Base-by-base conservation (phyloP, 495 filamentous ascomycete species). In the Aspergillus avenaceus region DNA sequence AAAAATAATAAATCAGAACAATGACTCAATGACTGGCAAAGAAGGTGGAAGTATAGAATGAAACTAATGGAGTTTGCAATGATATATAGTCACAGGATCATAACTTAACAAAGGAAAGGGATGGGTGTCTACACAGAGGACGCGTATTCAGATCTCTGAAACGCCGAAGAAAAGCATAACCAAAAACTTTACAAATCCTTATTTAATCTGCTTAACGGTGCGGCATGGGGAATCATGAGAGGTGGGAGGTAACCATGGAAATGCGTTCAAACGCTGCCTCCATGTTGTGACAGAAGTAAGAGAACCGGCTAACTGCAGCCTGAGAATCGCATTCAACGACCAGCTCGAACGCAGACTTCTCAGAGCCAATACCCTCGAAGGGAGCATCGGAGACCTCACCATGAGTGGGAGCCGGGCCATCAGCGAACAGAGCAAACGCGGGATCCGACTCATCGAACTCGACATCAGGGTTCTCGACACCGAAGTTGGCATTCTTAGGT, bases 301-400 rank as follows among this genome's bases (percentile, higher is more conserved):
- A 65, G 49, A 81, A 73, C 9, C 64, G 67, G 44, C 54, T 63
- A 54, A 70, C 63, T 8, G 63, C 56, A 22, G 64, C 55, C 54
- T 19, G 45, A 54, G 21, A 64, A 36, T 41, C 65, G 12, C 57
- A 53, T n/a, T 84, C 80, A n/a, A 81, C 74, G 13, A 84, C 73
- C 12, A 90, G 72, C 55, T 86, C 80, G 48, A 77, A 79, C 41
- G 77, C 67, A 2, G 71, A 59, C 66, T 91, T 90, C 40, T 82
- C 82, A 6, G 71, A 52, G 47, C 72, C 64, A 40, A 85, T 70
- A 50, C 73, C 75, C 25, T 75, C 76, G 40, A 86, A 82, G 37
- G 81, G 67, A n/a, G 54, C 53, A 12, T 66, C 58, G 42, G 57
- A 46, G 12, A 58, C 45, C 1, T 23, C n/a, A 21, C 49, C 41